Evolutionary conservation across 2,329 filamentous ascomycete genomes (phyloP).

Genomic region (Botryotinia convoluta): DNA sequence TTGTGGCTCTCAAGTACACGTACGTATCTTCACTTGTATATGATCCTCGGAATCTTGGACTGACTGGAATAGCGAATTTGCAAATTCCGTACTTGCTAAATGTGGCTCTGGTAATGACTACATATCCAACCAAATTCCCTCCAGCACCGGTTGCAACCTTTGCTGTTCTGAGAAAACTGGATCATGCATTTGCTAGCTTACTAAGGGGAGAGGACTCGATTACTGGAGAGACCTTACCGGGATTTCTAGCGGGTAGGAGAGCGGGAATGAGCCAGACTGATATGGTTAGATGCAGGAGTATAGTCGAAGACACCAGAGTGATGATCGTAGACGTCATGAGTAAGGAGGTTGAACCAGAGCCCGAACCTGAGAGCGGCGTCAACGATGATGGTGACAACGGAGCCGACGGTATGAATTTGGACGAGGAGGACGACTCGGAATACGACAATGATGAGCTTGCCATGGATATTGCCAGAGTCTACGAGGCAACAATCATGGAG

Average conservation of each 20-base stretch:
- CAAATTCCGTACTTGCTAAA: conserved; percentile 83
- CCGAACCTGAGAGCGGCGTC: conserved; percentile 28
- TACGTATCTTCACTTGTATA: conserved; percentile 45
- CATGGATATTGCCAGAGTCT: conserved; percentile 72
- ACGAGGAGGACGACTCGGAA: conserved; percentile 35
- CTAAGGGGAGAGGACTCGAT: conserved; percentile 65
- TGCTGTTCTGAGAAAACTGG: conserved; percentile 70
- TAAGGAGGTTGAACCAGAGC: conserved; percentile 48
- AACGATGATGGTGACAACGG: conserved; percentile 23
- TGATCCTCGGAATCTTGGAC: background rate
- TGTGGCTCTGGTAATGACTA: conserved; percentile 68
- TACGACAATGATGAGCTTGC: conserved; percentile 56
- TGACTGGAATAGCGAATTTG: conserved; percentile 58
- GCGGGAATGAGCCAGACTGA: conserved; percentile 72
- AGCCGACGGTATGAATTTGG: conserved; percentile 37
- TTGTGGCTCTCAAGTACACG: conserved; percentile 87
- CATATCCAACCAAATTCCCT: conserved; percentile 70
- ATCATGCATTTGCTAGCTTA: conserved; percentile 78
- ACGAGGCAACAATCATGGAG: conserved; percentile 74
- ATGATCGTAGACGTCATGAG: conserved; percentile 67
- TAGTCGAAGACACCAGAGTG: conserved; percentile 74
- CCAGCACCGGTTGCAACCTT: conserved; percentile 69
- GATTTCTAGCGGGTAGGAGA: conserved; percentile 60
- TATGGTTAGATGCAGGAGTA: conserved; percentile 80
- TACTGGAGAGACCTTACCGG: conserved; percentile 63